These are phyloP conservation scores for Colletotrichum phormii DNA, from an alignment of 2,329 filamentous ascomycete species.

Conservation along the genomic window DNA sequence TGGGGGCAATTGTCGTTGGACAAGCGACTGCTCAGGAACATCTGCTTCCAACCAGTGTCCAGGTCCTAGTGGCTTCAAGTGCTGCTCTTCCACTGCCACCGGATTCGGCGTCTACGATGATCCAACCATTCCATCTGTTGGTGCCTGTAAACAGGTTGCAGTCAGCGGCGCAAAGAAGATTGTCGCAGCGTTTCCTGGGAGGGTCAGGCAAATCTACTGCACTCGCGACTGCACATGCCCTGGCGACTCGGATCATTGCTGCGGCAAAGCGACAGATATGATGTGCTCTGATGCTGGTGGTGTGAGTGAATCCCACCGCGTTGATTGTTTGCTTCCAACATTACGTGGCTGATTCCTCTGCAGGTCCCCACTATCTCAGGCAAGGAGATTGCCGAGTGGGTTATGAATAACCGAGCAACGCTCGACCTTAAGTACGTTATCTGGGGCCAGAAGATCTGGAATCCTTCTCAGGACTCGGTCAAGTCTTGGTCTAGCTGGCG, in stretches of 20 bases:
- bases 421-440: slow-evolving; percentile 62
- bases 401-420: slow-evolving; percentile 55
- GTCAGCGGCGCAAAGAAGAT: slow-evolving; percentile 49
- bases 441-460: slow-evolving; percentile 63
- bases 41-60: slow-evolving; percentile 48
- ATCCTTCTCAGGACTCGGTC: slow-evolving; percentile 48
- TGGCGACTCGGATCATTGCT: slow-evolving; percentile 51
- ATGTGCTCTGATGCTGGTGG: slow-evolving; percentile 53
- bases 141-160: slow-evolving; percentile 50
- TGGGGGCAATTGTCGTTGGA: slow-evolving; percentile 53
- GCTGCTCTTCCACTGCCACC: slow-evolving; percentile 47
- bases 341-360: background rate
- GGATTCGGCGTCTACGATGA: slow-evolving; percentile 51
- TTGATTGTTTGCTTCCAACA: background rate
- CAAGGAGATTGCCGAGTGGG: slow-evolving; percentile 59
- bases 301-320: slow-evolving; percentile 43
- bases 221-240: slow-evolving; percentile 48
- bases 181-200: slow-evolving; percentile 49
- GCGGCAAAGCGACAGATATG: slow-evolving; percentile 51
- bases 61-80: slow-evolving; percentile 52
- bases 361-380: slow-evolving; percentile 52
- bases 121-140: slow-evolving; percentile 48
- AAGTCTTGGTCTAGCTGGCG: slow-evolving; percentile 56
- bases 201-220: slow-evolving; percentile 49
- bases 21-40: slow-evolving; percentile 50